These are phyloP conservation scores for Aspergillus neoniger DNA, from an alignment of 2,329 filamentous ascomycete genomes.

Conservation along the genomic window DNA sequence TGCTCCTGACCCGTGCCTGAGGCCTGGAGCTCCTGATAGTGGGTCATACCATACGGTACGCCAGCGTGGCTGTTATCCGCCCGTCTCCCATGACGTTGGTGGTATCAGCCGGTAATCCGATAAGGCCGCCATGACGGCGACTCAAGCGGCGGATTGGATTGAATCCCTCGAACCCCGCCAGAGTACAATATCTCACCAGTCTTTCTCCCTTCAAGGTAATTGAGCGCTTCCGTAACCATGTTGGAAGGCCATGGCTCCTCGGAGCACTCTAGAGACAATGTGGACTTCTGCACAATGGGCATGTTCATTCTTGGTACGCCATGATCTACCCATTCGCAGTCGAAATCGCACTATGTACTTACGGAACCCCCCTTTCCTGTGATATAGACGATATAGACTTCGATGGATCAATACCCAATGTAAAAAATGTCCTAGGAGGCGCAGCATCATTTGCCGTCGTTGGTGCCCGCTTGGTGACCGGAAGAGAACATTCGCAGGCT, in stretches of 20 bases:
- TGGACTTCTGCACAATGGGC: conserved; percentile 62
- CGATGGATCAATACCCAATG: conserved; percentile 66
- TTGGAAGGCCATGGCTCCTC: conserved; percentile 4
- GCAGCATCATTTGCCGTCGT: conserved; percentile 84
- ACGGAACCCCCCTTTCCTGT: not conserved
- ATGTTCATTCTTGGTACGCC: conserved; percentile 65
- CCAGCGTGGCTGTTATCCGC: not conserved
- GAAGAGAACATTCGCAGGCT: conserved; percentile 62
- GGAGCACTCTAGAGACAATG: conserved; percentile 19
- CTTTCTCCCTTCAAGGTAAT: not conserved
- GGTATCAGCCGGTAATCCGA: conserved; percentile 22
- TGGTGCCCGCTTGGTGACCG: conserved; percentile 85
- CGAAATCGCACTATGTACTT: conserved; percentile 18
- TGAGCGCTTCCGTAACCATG: conserved; percentile 18
- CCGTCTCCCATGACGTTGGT: conserved; percentile 21
- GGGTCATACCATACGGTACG: conserved; percentile 27
- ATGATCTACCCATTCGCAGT: conserved; percentile 8
- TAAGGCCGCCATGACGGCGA: conserved; percentile 6
- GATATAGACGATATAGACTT: conserved; percentile 86
- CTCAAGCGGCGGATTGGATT: too few species aligned
- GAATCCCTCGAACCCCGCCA: conserved; percentile 8
- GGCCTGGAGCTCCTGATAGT: conserved; percentile 19
- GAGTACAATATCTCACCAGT: not conserved
- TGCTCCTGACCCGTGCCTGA: conserved; percentile 29
- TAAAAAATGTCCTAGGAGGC: conserved; percentile 79